Conservation (phyloP, 192 early-diverging fungal species). For the Podila epicladia region DNA sequence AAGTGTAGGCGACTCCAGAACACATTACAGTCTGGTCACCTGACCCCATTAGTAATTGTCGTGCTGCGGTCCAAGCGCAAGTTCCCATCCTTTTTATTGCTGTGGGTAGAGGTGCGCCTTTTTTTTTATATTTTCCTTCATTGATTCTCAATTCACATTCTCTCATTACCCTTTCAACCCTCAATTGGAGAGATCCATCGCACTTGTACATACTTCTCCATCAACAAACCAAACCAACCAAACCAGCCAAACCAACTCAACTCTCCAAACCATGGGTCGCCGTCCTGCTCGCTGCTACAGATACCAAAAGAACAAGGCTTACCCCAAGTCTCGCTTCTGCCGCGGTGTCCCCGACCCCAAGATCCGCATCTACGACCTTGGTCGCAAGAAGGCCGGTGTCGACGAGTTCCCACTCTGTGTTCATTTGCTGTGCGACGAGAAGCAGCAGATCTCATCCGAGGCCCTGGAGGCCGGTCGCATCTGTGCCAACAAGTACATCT, state of each 20-base stretch:
- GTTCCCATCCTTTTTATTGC: too few species aligned
- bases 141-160: background rate
- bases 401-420: constrained; percentile 99
- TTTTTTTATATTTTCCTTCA: too few species aligned
- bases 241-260: background rate
- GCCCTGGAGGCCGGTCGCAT: constrained; percentile 99
- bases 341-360: constrained; percentile 99
- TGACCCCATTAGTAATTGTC: too few species aligned
- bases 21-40: too few species aligned
- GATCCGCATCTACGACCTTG: constrained; percentile 97
- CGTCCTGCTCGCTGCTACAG: constrained; percentile 99
- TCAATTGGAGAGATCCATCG: background rate
- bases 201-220: background rate
- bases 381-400: constrained; percentile 97
- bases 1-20: too few species aligned
- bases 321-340: constrained; percentile 98
- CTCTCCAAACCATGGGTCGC: constrained; percentile 86
- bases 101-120: too few species aligned
- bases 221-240: background rate
- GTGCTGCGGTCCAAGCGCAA: too few species aligned
- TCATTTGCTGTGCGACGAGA: constrained; percentile 97
- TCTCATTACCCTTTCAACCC: background rate
- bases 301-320: constrained; percentile 99
- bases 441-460: constrained; percentile 98
- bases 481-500: constrained; percentile 98